Evolutionary conservation across 805 yeast genomes (phyloP), one percentile per base, ranked within the genome.

Genomic region (Zygotorulaspora sp.): DNA sequence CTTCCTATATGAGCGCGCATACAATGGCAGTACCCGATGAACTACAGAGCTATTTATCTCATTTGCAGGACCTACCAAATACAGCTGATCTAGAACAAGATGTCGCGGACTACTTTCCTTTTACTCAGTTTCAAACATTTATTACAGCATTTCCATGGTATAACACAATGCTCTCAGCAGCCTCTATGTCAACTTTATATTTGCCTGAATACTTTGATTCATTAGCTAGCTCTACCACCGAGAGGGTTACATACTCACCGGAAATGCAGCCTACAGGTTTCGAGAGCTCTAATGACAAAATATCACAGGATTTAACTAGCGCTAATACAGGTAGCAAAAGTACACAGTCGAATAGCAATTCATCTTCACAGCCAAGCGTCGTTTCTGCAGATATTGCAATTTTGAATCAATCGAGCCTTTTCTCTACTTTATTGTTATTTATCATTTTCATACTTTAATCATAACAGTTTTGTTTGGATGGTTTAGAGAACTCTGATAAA

Each of bases 41-140:
- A 1, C 41, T 65, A 5, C 60, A 58, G 4, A 54, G 65, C 37
- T 67, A 66, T 41, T 55, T 63, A 35, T 52, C 53, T 23, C 59
- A 54, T 20, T 21, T 65, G 12, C 61, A 53, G 3, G 44, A 51
- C 2, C 36, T 62, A 4, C 41, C 51, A 7, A 49, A 53, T 3
- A 57, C 57, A 6, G 45, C 49, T 1, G 50, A 53, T 22, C 32
- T 65, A 14, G 34, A 47, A 36, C 32, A 47, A 5, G 63, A 53
- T 33, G 48, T 66, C 20, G 45, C 58, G 10, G 36, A 35, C 15
- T 41, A 49, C 8, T 65, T 66, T 44, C 70, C 71, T 11, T 66
- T 66, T 24, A 39, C 49, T 3, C 64, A 62, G 4, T 65, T 67
- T 38, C 47, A 51, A 23, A 62, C 67, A 5, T 57, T 66, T 49